Percentiles rank a stretch among this genome's conserved stretches.
These are phyloP conservation scores for Aspergillus ochraceoroseus DNA, from an alignment of 2,329 filamentous ascomycete species.

Conservation along the genomic window DNA sequence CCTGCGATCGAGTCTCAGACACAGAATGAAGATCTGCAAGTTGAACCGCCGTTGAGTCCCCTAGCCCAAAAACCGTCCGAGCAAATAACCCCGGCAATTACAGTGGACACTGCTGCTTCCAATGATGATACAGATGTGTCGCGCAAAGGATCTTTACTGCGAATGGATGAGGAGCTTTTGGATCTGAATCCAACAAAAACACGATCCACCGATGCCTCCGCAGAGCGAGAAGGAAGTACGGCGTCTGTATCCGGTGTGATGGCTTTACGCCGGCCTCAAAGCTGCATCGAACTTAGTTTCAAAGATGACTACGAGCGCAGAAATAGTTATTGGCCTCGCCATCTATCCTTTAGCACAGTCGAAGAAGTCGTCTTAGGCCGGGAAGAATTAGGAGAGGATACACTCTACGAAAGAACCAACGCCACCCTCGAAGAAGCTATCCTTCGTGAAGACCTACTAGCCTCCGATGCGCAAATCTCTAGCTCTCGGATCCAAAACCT, in stretches of 20 bases:
- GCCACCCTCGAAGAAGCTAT: conserved; percentile 41
- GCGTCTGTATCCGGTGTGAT: conserved; percentile 23
- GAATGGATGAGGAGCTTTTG: conserved; percentile 26
- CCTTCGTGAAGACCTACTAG: conserved; percentile 37
- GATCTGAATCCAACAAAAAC: conserved; percentile 30
- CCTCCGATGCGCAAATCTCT: conserved; percentile 36
- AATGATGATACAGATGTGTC: conserved; percentile 19
- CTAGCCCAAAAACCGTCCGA: conserved; percentile 17
- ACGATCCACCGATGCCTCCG: conserved; percentile 29
- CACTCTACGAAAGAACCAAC: conserved; percentile 35
- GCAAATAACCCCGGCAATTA: conserved; percentile 31
- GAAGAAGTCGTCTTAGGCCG: conserved; percentile 43
- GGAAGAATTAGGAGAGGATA: conserved; percentile 27
- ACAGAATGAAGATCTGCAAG: conserved; percentile 16
- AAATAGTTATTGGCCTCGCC: conserved; percentile 38
- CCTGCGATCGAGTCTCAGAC: conserved; percentile 19
- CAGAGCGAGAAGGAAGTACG: conserved; percentile 26
- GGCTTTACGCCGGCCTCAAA: conserved; percentile 38
- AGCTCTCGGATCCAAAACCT: conserved; percentile 37
- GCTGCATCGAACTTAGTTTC: conserved; percentile 28
- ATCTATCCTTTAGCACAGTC: conserved; percentile 47
- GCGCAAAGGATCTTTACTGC: conserved; percentile 15
- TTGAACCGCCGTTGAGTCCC: conserved; percentile 10
- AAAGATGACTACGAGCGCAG: conserved; percentile 20
- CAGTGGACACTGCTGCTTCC: conserved; percentile 28